phyloP scores from a whole-genome alignment of 805 yeast species.

The Barnettozyma botsteinii region DNA sequence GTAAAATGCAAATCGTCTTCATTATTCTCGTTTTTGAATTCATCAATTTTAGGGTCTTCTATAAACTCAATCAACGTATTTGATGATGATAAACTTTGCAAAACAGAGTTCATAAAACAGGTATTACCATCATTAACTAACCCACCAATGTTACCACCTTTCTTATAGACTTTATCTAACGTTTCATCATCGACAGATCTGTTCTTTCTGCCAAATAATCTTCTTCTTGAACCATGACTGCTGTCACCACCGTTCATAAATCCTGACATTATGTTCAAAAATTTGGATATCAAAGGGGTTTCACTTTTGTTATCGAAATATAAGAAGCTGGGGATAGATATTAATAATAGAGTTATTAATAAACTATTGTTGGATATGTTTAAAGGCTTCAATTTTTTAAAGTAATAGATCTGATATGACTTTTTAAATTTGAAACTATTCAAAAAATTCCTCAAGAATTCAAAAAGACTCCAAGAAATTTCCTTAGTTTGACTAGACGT shows the following conservation, averaged over 20 bases:
- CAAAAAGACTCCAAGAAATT: neutral
- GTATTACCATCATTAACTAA: slow-evolving; percentile 87
- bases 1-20: slow-evolving; percentile 41
- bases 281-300: neutral
- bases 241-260: slow-evolving; percentile 4
- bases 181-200: slow-evolving; percentile 13
- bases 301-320: slow-evolving; percentile 1
- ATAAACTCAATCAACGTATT: slow-evolving; percentile 52
- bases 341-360: slow-evolving; percentile 4
- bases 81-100: slow-evolving; percentile 78
- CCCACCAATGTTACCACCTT: slow-evolving; percentile 81
- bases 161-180: slow-evolving; percentile 36
- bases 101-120: slow-evolving; percentile 88
- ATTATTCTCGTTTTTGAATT: slow-evolving; percentile 12
- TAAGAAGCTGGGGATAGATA: slow-evolving; percentile 6
- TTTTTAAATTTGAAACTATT: neutral
- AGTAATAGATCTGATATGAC: too few species aligned
- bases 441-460: neutral
- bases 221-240: slow-evolving; percentile 1
- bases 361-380: slow-evolving; percentile 1
- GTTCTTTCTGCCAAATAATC: slow-evolving; percentile 9
- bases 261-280: slow-evolving; percentile 1
- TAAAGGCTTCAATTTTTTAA: slow-evolving; percentile 4
- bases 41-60: slow-evolving; percentile 27
- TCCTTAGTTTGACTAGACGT: neutral